These are phyloP conservation scores for Blastobotrys raffinosifermentans DNA, from an alignment of 1,139 yeast genomes.

Conservation along the genomic window DNA sequence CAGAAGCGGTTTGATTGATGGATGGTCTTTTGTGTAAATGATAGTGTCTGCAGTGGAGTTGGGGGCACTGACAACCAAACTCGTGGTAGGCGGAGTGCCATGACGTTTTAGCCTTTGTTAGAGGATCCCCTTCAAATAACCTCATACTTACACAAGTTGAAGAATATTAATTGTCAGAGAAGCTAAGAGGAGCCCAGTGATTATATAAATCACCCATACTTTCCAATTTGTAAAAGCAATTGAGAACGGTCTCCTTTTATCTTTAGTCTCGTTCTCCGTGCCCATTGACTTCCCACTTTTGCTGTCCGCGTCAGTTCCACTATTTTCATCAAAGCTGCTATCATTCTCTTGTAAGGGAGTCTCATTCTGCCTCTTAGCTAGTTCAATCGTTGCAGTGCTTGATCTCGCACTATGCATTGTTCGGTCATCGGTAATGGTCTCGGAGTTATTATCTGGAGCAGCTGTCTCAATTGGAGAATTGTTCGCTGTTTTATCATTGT, in stretches of 20 bases:
- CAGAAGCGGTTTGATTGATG: slow-evolving; percentile 27
- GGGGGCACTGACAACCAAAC: neutral
- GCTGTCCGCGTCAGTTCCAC: neutral
- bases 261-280: neutral
- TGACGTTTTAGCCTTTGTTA: neutral
- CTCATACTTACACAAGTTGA: slow-evolving; percentile 1
- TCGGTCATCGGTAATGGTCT: neutral
- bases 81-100: neutral
- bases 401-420: neutral
- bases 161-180: slow-evolving; percentile 1
- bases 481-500: no score
- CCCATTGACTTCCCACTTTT: neutral
- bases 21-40: slow-evolving; percentile 6
- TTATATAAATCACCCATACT: neutral
- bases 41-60: neutral
- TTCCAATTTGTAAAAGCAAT: neutral
- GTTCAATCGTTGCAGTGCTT: neutral
- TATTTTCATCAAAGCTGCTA: neutral
- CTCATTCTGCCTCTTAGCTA: neutral
- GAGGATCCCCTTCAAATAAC: no score
- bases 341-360: neutral
- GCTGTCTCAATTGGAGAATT: no score
- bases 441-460: no score
- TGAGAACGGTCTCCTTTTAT: neutral
- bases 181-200: neutral